phyloP scores from a whole-genome alignment of 2,329 filamentous ascomycete genomes.

The Colletotrichum sp. region DNA sequence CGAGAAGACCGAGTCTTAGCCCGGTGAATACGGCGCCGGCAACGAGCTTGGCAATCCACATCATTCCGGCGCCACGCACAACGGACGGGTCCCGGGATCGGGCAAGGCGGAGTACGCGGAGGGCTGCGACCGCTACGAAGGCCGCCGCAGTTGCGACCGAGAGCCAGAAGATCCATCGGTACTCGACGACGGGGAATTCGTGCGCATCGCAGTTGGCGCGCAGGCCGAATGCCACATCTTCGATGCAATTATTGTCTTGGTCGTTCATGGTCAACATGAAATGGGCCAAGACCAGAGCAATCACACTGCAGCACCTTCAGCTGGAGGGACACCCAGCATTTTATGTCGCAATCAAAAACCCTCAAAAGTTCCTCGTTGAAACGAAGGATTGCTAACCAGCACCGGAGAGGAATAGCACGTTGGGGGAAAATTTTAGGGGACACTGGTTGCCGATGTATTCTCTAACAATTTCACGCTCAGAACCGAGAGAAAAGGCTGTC shows the following conservation, averaged over 20 bases:
- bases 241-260: not conserved
- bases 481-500: not conserved
- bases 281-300: not conserved
- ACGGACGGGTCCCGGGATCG: not conserved
- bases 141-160: not conserved
- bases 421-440: not conserved
- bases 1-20: not conserved
- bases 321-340: not conserved
- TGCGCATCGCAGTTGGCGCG: not conserved
- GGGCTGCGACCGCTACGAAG: not conserved
- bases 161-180: not conserved
- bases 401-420: too few relatives aligned
- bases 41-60: not conserved
- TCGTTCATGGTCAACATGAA: not conserved
- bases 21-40: not conserved
- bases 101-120: not conserved
- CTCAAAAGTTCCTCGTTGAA: not conserved
- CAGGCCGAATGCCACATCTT: not conserved
- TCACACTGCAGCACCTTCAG: rapidly evolving
- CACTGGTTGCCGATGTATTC: not conserved
- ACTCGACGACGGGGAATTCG: not conserved
- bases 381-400: not conserved
- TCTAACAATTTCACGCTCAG: not conserved
- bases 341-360: not conserved
- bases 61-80: not conserved